Evolutionary conservation across 2,329 filamentous ascomycete genomes (phyloP).

Genomic region (Epichloe gansuensis): DNA sequence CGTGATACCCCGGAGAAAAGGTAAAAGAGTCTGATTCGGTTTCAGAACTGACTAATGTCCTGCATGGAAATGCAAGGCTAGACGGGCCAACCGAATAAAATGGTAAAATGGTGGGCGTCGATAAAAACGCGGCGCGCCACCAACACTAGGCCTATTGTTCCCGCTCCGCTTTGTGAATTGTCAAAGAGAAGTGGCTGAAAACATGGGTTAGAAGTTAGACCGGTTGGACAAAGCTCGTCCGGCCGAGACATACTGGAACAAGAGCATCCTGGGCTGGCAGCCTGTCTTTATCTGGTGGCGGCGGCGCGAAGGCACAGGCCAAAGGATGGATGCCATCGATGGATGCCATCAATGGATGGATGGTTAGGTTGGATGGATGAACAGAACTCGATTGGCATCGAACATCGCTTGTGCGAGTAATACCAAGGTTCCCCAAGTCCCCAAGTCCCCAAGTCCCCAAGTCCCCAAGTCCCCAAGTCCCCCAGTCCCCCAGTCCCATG

Average conservation of each 20-base stretch:
- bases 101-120: not conserved
- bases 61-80: not conserved
- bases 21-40: not conserved
- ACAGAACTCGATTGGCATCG: no score
- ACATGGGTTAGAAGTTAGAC: not conserved
- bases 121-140: not conserved
- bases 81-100: not conserved
- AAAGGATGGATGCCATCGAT: not conserved
- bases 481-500: no score
- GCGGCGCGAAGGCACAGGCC: not conserved
- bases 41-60: constrained; percentile 5
- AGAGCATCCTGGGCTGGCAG: not conserved
- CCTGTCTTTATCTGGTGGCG: not conserved
- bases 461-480: no score
- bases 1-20: no score
- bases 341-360: not conserved
- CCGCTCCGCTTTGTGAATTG: not conserved
- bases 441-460: no score
- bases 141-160: constrained; percentile 3
- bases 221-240: not conserved
- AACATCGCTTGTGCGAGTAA: no score
- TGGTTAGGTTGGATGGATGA: no score
- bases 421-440: no score
- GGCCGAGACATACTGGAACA: not conserved
- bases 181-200: not conserved